Percentiles rank a stretch among this genome's conserved stretches.
Evolutionary conservation across 345 rosid species (phyloP).

Genomic region (Adansonia digitata): DNA sequence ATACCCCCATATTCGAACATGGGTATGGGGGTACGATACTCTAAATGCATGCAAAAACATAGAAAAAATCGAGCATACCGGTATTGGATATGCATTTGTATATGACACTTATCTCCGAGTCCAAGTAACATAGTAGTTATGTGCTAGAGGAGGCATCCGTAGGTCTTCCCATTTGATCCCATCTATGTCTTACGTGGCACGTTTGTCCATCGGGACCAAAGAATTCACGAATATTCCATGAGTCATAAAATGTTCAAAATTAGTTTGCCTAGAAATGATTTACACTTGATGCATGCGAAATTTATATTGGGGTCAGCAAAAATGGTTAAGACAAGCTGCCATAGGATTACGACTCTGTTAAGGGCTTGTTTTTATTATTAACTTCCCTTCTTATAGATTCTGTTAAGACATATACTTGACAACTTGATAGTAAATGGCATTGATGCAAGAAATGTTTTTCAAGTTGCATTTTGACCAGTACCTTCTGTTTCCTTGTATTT

Average conservation of each 20-base stretch:
- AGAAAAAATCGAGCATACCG: no score
- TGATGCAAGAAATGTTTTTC: not conserved
- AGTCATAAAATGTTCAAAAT: not conserved
- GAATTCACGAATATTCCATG: not conserved
- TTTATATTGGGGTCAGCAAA: not conserved
- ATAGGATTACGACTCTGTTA: not conserved
- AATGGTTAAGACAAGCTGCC: not conserved
- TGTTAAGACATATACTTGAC: not conserved
- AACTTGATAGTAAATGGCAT: not conserved
- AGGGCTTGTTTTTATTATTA: not conserved
- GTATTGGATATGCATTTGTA: no score
- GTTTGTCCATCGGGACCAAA: not conserved
- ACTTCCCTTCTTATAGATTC: not conserved
- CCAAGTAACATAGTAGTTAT: no score
- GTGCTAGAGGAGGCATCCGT: not conserved
- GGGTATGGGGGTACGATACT: no score
- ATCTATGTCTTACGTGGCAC: not conserved
- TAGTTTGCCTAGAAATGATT: not conserved
- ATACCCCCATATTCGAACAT: no score
- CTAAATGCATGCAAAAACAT: no score
- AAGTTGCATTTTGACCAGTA: not conserved
- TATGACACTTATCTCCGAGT: no score
- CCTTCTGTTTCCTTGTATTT: not conserved
- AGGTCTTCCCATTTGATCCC: not conserved
- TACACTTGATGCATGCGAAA: not conserved